phyloP scores from a whole-genome alignment of 2,329 filamentous ascomycete genomes.

The Botrytis fragariae region DNA sequence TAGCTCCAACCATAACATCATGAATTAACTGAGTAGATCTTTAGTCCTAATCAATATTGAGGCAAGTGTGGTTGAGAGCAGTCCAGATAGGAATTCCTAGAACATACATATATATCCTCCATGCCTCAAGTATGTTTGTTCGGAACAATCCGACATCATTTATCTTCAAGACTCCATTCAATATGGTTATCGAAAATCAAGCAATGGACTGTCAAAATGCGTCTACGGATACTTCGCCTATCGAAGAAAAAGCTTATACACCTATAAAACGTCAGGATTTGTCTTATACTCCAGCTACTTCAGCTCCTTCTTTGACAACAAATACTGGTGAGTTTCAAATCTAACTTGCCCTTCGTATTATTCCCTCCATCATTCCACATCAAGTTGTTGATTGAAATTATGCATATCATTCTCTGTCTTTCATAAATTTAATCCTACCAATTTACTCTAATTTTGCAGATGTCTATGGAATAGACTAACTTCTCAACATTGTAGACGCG shows the following conservation, averaged over 20 bases:
- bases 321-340: neutral
- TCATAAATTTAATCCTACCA: neutral
- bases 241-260: neutral
- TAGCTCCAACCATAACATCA: neutral
- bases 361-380: neutral
- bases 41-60: neutral
- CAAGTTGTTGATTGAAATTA: neutral
- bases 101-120: neutral
- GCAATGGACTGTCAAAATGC: neutral
- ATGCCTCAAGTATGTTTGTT: neutral
- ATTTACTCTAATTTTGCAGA: neutral
- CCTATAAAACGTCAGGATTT: neutral
- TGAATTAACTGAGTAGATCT: neutral
- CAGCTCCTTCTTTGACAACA: neutral
- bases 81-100: neutral
- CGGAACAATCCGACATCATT: neutral
- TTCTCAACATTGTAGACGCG: neutral
- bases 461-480: neutral
- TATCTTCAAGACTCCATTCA: neutral
- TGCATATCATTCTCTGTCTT: neutral
- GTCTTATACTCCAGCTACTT: neutral
- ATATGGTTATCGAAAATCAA: neutral
- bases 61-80: neutral
- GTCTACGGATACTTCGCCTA: neutral
- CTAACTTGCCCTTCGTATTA: neutral